A percentile compares a stretch with the other conserved stretches of the same genome.
Conservation (phyloP, 176 grass and related monocot species). For the Bolboschoenus planiculmis region DNA sequence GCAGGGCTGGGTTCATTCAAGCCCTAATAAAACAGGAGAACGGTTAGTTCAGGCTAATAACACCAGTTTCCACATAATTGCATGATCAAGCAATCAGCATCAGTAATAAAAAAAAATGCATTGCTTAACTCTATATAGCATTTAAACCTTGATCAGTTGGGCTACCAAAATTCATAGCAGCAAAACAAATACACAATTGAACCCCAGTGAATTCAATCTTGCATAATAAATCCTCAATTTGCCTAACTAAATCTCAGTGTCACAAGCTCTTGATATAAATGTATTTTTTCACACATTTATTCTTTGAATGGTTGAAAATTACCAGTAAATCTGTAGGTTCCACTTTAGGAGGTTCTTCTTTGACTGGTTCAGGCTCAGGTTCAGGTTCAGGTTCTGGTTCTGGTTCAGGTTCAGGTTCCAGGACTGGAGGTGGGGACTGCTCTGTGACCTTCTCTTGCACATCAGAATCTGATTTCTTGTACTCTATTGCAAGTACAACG, state of each 20-base stretch:
- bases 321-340: conserved; percentile 79
- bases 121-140: not conserved
- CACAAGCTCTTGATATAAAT: not conserved
- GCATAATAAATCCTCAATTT: not conserved
- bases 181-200: not conserved
- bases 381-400: conserved; percentile 32
- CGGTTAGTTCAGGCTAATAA: not conserved
- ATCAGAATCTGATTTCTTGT: conserved; percentile 50
- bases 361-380: conserved; percentile 57
- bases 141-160: not conserved
- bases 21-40: conserved; percentile 37
- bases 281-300: not conserved
- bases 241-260: not conserved
- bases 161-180: not conserved
- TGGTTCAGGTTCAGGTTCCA: conserved; percentile 22
- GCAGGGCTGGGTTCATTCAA: conserved; percentile 44
- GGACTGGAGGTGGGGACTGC: conserved; percentile 23
- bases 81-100: not conserved
- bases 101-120: not conserved
- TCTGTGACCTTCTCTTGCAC: conserved; percentile 35
- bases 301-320: conserved; percentile 12
- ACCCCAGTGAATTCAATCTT: not conserved
- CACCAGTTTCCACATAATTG: not conserved
- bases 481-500: conserved; percentile 60
- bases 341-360: conserved; percentile 22